Evolutionary conservation across 352 stramenopile genomes (phyloP), one percentile per base, ranked within the genome.

Genomic region (Globisporangium cystogenes): DNA sequence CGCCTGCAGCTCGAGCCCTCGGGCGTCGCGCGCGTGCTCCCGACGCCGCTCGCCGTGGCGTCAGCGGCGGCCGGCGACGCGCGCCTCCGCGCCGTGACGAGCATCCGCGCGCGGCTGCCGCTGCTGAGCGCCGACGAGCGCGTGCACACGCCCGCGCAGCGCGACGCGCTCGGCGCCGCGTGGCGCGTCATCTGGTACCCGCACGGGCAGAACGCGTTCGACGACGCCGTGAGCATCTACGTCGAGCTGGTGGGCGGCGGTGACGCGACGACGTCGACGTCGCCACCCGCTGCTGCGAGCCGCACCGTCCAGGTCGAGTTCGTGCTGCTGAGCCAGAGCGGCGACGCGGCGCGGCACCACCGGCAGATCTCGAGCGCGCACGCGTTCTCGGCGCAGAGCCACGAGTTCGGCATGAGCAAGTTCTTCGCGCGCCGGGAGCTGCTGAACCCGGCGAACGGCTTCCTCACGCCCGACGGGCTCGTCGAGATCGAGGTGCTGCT

Each of bases 101-200:
- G 60, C 36, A 76, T 87, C 29, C 60, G 58, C 46, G 49, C 65
- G 11, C 43, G 49, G 0, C 74, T 92, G 31, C 69, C 71, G 18
- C 45, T 89, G 15, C 46, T 92, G 18, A 68, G 56, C 2, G 65
- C 60, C 36, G 64, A 77, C 27, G 26, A 57, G 23, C 65, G 58
- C 0, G 27, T 82, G 23, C 23, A 68, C 7, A 84, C 74, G 7
- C 45, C 64, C 1, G 8, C 45, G 2, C 39, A 72, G 53, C 53
- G 49, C 14, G 82, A 92, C 54, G 62, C 65, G 6, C 44, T 53
- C 7, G 75, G 67, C 27, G 61, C 61, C 20, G 48, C 58, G 29
- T 92, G 82, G 82, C 74, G 79, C 31, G 62, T 92, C 14, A 56
- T 82, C 54, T 92, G 78, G 78, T 79, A 79, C 21, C 74, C 75